phyloP scores from a whole-genome alignment of 768 basidiomycete species.

The Russula lepida region DNA sequence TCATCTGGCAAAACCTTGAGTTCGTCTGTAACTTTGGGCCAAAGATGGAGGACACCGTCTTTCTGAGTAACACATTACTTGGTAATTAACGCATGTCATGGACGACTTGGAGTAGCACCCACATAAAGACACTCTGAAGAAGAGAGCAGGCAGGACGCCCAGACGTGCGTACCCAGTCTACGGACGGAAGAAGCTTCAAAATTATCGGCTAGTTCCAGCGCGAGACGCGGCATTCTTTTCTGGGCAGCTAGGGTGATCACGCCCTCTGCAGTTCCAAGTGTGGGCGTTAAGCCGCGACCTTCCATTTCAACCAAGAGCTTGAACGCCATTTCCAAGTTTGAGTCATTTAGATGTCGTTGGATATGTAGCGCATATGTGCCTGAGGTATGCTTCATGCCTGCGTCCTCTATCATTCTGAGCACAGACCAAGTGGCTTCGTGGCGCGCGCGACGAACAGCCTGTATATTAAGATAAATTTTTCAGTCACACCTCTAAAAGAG shows the following conservation, averaged over 20 bases:
- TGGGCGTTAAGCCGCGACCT: conserved; percentile 40
- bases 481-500: conserved; percentile 29
- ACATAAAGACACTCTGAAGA: conserved; percentile 65
- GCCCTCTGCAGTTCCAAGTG: conserved; percentile 39
- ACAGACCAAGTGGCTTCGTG: conserved; percentile 32
- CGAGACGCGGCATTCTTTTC: conserved; percentile 51
- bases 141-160: conserved; percentile 59
- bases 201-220: conserved; percentile 56
- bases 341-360: conserved; percentile 34
- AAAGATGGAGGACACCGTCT: conserved; percentile 56
- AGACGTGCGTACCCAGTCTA: conserved; percentile 43
- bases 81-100: not conserved
- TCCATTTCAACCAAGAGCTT: conserved; percentile 55
- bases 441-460: conserved; percentile 28
- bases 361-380: conserved; percentile 49
- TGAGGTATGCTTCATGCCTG: conserved; percentile 41
- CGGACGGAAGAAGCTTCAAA: conserved; percentile 52
- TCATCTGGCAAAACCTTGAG: conserved; percentile 58
- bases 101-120: conserved; percentile 26
- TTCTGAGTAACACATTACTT: conserved; percentile 34
- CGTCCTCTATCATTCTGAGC: conserved; percentile 46
- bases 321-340: conserved; percentile 60
- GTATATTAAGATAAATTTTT: conserved; percentile 8
- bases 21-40: conserved; percentile 49
- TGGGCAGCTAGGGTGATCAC: conserved; percentile 49